Conservation (phyloP, 2,329 filamentous ascomycete genomes). For the Colletotrichum lindemuthianum region DNA sequence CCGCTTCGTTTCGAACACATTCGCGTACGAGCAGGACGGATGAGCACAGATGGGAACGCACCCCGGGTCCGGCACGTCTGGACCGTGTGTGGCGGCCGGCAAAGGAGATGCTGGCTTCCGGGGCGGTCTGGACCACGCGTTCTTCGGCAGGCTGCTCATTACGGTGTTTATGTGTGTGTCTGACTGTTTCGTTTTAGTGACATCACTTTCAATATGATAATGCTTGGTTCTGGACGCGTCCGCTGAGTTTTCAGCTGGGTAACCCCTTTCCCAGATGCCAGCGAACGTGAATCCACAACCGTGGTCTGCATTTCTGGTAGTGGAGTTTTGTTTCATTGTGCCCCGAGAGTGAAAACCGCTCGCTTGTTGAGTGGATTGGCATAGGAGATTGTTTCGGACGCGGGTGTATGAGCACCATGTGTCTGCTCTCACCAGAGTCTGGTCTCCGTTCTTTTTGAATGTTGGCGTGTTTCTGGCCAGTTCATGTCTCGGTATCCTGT, state of each 20-base stretch:
- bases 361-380: too few relatives aligned
- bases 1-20: constrained; percentile 32
- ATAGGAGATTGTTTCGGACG: too few relatives aligned
- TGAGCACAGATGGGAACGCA: background rate
- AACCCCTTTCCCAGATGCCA: background rate
- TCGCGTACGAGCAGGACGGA: constrained; percentile 3
- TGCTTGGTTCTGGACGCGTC: constrained; percentile 1
- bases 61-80: constrained; percentile 5
- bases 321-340: background rate
- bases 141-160: background rate
- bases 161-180: too few relatives aligned
- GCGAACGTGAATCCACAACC: too few relatives aligned
- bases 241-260: constrained; percentile 2
- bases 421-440: too few relatives aligned
- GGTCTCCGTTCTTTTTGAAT: too few relatives aligned
- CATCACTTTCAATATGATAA: background rate
- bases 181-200: constrained; percentile 2
- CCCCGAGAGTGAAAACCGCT: too few relatives aligned
- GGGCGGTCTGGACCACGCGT: constrained; percentile 9
- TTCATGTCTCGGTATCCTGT: too few relatives aligned
- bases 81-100: constrained; percentile 8
- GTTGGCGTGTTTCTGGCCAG: too few relatives aligned
- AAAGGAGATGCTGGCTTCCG: constrained; percentile 2
- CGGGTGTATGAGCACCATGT: too few relatives aligned
- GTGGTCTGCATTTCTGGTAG: background rate